phyloP scores from a whole-genome alignment of 1,284 basidiomycete genomes.

The Naganishia liquefaciens region DNA sequence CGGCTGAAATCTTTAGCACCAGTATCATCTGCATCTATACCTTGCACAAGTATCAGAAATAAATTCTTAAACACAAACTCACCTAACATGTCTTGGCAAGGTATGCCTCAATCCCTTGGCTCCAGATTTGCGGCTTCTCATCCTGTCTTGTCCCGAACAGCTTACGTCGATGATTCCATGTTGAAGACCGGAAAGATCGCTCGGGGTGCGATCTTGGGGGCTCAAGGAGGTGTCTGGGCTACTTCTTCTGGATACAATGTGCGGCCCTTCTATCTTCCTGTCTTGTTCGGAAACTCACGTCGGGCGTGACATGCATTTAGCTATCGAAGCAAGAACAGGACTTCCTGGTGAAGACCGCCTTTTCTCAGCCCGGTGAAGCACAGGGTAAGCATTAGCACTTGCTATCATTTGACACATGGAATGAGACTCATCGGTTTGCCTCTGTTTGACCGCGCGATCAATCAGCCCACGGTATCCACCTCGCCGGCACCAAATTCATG shows the following conservation, averaged over 20 bases:
- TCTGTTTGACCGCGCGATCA: neutral
- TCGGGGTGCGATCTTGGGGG: conserved; percentile 82
- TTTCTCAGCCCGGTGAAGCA: conserved; percentile 57
- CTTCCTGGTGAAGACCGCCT: conserved; percentile 61
- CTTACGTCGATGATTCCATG: conserved; percentile 84
- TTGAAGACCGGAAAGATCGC: conserved; percentile 73
- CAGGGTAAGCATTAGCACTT: conserved; percentile 51
- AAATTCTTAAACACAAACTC: too few relatives aligned
- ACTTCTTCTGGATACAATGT: conserved; percentile 72
- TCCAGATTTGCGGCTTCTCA: neutral
- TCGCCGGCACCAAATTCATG: conserved; percentile 80
- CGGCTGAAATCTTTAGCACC: neutral
- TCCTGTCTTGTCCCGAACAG: conserved; percentile 55
- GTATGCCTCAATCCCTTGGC: neutral
- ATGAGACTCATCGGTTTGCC: neutral
- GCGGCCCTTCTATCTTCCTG: conserved; percentile 33
- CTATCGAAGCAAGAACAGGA: conserved; percentile 74
- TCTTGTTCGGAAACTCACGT: neutral
- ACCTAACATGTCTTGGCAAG: conserved; percentile 31
- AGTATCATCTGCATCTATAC: too few relatives aligned
- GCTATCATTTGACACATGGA: neutral
- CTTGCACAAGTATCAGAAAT: too few relatives aligned
- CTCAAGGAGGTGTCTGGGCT: conserved; percentile 86
- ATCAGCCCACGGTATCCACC: conserved; percentile 65
- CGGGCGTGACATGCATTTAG: conserved; percentile 54